phyloP scores from a whole-genome alignment of 305 asterid species.

The Solanum hybrid region DNA sequence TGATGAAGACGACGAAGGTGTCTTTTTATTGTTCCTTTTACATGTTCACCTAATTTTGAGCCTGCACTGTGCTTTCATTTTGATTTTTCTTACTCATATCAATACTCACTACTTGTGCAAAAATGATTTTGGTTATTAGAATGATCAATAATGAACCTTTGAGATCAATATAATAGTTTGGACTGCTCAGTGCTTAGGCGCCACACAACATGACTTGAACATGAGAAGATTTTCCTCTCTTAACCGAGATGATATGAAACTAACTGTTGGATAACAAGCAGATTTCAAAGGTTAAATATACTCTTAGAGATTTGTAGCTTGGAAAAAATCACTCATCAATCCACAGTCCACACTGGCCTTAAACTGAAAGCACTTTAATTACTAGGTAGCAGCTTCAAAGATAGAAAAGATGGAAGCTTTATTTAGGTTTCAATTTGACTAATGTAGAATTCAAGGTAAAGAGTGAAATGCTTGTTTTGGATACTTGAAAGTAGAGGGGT shows the following conservation, averaged over 20 bases:
- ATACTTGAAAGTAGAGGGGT: neutral
- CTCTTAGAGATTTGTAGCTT: neutral
- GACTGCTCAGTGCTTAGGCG: neutral
- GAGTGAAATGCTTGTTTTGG: neutral
- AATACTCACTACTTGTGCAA: neutral
- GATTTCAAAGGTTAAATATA: neutral
- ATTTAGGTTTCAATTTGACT: neutral
- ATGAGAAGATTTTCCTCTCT: neutral
- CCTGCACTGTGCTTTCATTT: neutral
- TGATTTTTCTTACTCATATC: neutral
- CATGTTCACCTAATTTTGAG: neutral
- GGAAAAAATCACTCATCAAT: neutral
- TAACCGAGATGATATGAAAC: neutral
- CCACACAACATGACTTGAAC: neutral
- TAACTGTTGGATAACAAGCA: neutral
- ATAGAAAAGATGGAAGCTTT: neutral
- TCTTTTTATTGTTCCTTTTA: neutral
- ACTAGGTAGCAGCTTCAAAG: neutral
- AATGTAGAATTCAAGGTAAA: neutral
- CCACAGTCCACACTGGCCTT: neutral
- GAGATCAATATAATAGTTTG: neutral
- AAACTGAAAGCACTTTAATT: neutral
- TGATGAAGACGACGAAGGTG: constrained; percentile 34
- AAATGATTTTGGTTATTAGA: neutral
- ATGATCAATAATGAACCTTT: neutral